phyloP scores from a whole-genome alignment of 352 stramenopile species.

The Pseudoperonospora humuli region DNA sequence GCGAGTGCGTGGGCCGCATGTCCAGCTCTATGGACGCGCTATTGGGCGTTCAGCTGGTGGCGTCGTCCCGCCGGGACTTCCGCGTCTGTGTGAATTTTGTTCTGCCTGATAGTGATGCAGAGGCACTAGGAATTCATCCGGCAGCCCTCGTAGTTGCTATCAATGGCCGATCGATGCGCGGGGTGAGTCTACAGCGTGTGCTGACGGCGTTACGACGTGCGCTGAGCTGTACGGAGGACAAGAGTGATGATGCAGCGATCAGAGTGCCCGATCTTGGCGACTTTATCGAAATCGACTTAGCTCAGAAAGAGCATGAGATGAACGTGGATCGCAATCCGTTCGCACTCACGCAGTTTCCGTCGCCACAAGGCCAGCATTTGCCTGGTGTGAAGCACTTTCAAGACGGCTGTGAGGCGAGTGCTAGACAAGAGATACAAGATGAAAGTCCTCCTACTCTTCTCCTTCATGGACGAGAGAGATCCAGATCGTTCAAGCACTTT shows the following conservation, averaged over 20 bases:
- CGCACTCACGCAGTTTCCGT: constrained; percentile 67
- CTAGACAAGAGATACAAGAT: constrained; percentile 16
- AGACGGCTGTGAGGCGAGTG: constrained; percentile 15
- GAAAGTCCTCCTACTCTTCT: constrained; percentile 17
- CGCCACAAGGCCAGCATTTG: constrained; percentile 51
- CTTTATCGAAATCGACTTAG: constrained; percentile 45
- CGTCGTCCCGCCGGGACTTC: constrained; percentile 53
- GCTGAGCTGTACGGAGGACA: constrained; percentile 10
- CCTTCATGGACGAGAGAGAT: constrained; percentile 28
- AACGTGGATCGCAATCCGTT: constrained; percentile 61
- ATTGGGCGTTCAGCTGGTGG: constrained; percentile 49
- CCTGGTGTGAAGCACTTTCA: constrained; percentile 54
- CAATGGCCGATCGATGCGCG: constrained; percentile 43
- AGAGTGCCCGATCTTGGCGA: constrained; percentile 27
- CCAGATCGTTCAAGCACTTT: constrained; percentile 79
- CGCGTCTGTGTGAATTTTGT: constrained; percentile 65
- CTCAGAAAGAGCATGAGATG: constrained; percentile 55
- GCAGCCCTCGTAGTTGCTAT: constrained; percentile 53
- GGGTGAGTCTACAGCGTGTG: constrained; percentile 44
- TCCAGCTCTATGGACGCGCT: constrained; percentile 42
- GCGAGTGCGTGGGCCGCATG: constrained; percentile 29
- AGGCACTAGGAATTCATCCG: constrained; percentile 37
- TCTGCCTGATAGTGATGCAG: constrained; percentile 36
- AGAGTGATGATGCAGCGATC: constrained; percentile 8
- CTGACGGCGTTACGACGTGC: constrained; percentile 31